Evolutionary conservation across 768 basidiomycete genomes (phyloP).

Genomic region (Trametes cubensis): DNA sequence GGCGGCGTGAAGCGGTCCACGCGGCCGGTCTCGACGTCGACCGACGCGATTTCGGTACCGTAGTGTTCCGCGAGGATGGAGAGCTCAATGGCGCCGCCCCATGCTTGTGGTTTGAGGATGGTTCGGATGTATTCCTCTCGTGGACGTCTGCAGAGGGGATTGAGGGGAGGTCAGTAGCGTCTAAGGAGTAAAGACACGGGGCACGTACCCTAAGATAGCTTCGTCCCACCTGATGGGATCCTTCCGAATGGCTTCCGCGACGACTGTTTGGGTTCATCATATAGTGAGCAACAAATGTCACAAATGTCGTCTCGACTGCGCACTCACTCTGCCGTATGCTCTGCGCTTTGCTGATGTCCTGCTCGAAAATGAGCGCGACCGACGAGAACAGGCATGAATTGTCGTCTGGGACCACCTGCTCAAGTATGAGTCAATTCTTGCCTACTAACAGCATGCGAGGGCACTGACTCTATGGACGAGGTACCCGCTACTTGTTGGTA

Average conservation of each 20-base stretch:
- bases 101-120: constrained; percentile 77
- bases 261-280: constrained; percentile 50
- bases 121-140: constrained; percentile 77
- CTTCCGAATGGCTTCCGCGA: constrained; percentile 76
- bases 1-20: constrained; percentile 78
- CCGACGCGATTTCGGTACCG: constrained; percentile 80
- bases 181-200: not conserved
- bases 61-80: constrained; percentile 83
- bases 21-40: constrained; percentile 92
- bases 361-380: constrained; percentile 82
- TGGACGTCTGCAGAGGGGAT: constrained; percentile 44
- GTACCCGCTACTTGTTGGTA: constrained; percentile 58
- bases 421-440: not conserved
- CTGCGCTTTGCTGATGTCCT: constrained; percentile 71
- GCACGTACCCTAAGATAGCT: constrained; percentile 77
- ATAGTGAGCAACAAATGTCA: not conserved
- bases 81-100: constrained; percentile 97
- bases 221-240: constrained; percentile 79
- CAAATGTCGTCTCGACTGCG: not conserved
- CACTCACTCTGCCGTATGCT: constrained; percentile 72
- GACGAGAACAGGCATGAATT: constrained; percentile 95
- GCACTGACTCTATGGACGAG: constrained; percentile 71
- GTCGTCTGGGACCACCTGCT: constrained; percentile 90
- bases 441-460: not conserved
- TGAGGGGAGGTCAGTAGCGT: not conserved